Percentiles rank a stretch among this genome's conserved stretches.
Conservation (phyloP, 345 rosid genomes). For the Alliaria petiolata region DNA sequence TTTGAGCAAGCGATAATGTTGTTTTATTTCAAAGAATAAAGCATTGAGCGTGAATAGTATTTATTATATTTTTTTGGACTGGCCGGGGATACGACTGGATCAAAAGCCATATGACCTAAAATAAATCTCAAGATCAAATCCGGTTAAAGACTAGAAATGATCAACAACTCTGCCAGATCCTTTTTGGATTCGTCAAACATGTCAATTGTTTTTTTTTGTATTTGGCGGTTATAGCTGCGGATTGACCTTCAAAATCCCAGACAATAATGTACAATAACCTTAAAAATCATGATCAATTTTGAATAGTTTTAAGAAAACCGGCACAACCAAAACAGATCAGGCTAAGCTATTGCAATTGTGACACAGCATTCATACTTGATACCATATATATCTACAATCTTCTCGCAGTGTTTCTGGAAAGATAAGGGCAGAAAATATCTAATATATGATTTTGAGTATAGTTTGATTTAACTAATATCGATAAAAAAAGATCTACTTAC, state of each 20-base stretch:
- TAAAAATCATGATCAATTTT: no score
- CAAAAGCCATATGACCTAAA: background rate
- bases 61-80: background rate
- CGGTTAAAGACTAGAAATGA: no score
- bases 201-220: background rate
- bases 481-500: background rate
- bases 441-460: background rate
- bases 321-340: background rate
- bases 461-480: background rate
- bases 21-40: no score
- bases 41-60: background rate
- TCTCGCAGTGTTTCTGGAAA: background rate
- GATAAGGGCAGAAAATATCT: background rate
- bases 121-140: background rate
- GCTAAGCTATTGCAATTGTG: background rate
- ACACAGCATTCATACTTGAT: background rate
- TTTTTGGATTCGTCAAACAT: no score
- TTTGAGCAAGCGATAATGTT: background rate
- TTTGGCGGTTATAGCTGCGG: background rate
- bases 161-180: background rate
- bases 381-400: slow-evolving; percentile 1
- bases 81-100: background rate
- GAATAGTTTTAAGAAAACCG: background rate
- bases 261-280: no score
- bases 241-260: no score